Percentiles rank a stretch among this genome's conserved stretches.
Evolutionary conservation across 805 yeast genomes (phyloP).

Genomic region (Barnettozyma sucrosica): DNA sequence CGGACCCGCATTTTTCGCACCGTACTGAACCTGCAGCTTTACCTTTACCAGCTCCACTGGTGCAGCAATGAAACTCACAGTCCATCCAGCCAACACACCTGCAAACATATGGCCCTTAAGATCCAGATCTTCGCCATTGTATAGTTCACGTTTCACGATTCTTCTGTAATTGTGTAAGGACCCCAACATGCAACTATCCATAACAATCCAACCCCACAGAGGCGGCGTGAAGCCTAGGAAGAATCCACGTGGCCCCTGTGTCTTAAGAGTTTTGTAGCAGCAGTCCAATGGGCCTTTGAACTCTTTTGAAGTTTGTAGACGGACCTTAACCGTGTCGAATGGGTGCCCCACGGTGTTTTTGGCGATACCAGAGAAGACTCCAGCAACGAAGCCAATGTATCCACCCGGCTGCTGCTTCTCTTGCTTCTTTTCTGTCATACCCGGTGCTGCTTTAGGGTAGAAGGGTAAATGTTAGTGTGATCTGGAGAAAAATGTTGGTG

Average conservation of each 20-base stretch:
- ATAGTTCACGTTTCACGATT: conserved; percentile 57
- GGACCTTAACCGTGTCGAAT: conserved; percentile 83
- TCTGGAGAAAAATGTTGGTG: background rate
- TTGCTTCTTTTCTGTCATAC: background rate
- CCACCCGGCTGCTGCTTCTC: conserved; percentile 20
- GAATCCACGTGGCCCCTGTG: conserved; percentile 75
- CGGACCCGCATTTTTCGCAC: conserved; percentile 70
- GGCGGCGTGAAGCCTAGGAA: conserved; percentile 94
- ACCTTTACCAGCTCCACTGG: conserved; percentile 91
- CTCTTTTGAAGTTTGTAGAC: conserved; percentile 71
- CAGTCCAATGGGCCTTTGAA: conserved; percentile 84
- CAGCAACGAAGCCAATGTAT: conserved; percentile 76
- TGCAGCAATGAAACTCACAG: conserved; percentile 93
- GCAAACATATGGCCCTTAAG: conserved; percentile 70
- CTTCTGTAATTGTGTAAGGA: conserved; percentile 74
- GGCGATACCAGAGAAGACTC: conserved; percentile 80
- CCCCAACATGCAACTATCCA: conserved; percentile 91
- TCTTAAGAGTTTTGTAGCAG: conserved; percentile 58
- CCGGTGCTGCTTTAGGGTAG: background rate
- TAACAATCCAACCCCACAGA: conserved; percentile 84
- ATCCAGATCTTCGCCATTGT: conserved; percentile 57
- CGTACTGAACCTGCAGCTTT: conserved; percentile 84
- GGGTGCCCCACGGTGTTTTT: conserved; percentile 92
- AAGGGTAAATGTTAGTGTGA: background rate
- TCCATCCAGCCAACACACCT: conserved; percentile 77